Conservation (phyloP, 768 basidiomycete genomes). For the Rhodotorula sphaerocarpa region DNA sequence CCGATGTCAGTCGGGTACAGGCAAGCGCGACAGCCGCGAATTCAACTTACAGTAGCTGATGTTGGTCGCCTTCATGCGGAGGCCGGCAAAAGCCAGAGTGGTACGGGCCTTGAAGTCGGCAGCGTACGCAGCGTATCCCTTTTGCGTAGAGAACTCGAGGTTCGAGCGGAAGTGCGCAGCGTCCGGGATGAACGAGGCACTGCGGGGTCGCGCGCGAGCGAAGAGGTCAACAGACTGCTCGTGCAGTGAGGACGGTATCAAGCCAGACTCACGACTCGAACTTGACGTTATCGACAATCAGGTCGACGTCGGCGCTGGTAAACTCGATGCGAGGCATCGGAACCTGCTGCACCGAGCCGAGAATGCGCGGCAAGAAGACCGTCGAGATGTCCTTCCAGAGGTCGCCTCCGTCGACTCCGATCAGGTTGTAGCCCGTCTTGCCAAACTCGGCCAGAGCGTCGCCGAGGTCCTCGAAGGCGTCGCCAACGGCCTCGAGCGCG, state of each 20-base stretch:
- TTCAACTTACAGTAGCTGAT: conserved; percentile 42
- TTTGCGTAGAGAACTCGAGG: conserved; percentile 43
- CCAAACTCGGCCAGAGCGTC: conserved; percentile 42
- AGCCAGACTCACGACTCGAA: conserved; percentile 41
- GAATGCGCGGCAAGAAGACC: conserved; percentile 44
- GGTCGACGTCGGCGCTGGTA: conserved; percentile 44
- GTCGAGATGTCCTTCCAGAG: conserved; percentile 45
- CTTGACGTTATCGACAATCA: conserved; percentile 44
- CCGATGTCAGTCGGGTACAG: background rate
- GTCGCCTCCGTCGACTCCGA: conserved; percentile 42
- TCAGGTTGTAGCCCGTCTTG: conserved; percentile 42
- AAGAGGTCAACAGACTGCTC: background rate
- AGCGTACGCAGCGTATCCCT: conserved; percentile 46
- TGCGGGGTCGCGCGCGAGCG: background rate
- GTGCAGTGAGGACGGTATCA: no score
- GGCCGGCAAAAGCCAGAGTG: conserved; percentile 44
- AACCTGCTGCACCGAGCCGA: conserved; percentile 45
- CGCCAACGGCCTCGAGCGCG: conserved; percentile 41
- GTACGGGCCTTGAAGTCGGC: conserved; percentile 44
- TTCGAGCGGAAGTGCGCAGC: conserved; percentile 44
- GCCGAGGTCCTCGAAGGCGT: conserved; percentile 44
- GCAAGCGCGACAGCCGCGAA: no score
- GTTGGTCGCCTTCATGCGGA: conserved; percentile 44
- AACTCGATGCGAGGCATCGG: conserved; percentile 46
- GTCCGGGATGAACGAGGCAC: conserved; percentile 46